Base-by-base conservation (phyloP, 2,329 filamentous ascomycete species). In the Dactylellina parvicollis region DNA sequence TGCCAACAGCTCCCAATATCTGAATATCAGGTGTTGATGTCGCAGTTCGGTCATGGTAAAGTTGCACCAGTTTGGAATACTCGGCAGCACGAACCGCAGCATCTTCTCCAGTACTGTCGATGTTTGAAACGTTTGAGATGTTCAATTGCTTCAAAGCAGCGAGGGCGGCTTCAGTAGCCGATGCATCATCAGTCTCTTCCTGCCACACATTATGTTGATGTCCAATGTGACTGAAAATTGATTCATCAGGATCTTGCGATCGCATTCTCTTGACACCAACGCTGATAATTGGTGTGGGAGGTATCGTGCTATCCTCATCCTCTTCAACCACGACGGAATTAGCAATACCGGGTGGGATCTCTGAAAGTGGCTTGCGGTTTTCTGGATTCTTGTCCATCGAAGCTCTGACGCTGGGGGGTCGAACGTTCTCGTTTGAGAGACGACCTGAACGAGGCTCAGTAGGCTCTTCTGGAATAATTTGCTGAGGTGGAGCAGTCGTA, bases 171-270 rank as follows among this genome's bases (percentile, higher is more conserved):
- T 60, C 47, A 24, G 28, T 36, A 18, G n/a, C 36, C 14, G 40
- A 32, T 14, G 14, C 50, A 12, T 28, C 42, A 16, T 38, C 20
- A 34, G 44, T 46, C 22, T 73, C 60, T 7, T 73, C 69, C 22
- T 56, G 69, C 69, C 69, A 73, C 24, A 73, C 47, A 16, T 73
- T 42, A 56, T 73, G 54, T 22, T 56, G 60, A 22, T 60, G 52
- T 5, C 44, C 69, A 26, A 73, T 61, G 24, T 66, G 69, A 46
- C 60, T 73, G 59, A 66, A 73, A 32, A 73, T 54, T 3, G 49
- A 54, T 5, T 36, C 30, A 9, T 54, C 34, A 8, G 50, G 52
- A 55, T 73, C 60, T n/a, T 73, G 47, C n/a, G 60, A 30, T 44
- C 54, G 36, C 34, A 73, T 55, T 22, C 50, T 14, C 38, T 73